A percentile compares a stretch with the other conserved stretches of the same genome.
These are phyloP conservation scores for Fusarium napiforme DNA, from an alignment of 2,329 filamentous ascomycete genomes.

Conservation along the genomic window DNA sequence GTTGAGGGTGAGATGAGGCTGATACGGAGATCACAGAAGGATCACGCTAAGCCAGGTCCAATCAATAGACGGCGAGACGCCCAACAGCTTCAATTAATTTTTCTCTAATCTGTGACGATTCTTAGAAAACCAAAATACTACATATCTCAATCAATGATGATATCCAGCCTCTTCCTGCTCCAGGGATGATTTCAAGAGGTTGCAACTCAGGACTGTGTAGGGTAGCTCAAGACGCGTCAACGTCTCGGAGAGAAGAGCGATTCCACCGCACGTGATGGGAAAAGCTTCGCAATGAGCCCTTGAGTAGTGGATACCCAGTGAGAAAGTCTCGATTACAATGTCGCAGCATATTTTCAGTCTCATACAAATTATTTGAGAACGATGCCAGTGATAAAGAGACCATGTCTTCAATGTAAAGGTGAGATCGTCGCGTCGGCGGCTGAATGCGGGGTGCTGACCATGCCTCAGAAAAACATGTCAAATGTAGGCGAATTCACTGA, in stretches of 20 bases:
- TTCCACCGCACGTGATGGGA: slow-evolving; percentile 26
- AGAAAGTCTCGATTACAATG: slow-evolving; percentile 7
- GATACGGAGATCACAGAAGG: background rate
- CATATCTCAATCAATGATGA: fast-evolving
- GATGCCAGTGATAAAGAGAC: slow-evolving; percentile 50
- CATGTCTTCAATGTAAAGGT: slow-evolving; percentile 53
- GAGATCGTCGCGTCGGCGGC: background rate
- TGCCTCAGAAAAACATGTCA: slow-evolving; percentile 49
- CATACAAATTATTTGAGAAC: background rate
- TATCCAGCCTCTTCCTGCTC: fast-evolving
- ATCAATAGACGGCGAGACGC: fast-evolving
- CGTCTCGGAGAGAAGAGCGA: slow-evolving; percentile 39
- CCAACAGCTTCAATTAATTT: too few species aligned
- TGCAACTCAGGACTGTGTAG: background rate
- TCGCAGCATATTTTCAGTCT: background rate
- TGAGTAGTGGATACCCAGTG: slow-evolving; percentile 20
- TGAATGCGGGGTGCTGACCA: slow-evolving; percentile 23
- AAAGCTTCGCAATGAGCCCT: slow-evolving; percentile 6
- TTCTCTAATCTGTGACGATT: fast-evolving
- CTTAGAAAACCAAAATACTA: fast-evolving
- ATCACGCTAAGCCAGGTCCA: background rate
- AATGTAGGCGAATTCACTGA: slow-evolving; percentile 40
- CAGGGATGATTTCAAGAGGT: fast-evolving
- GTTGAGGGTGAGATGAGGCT: background rate
- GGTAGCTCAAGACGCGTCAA: background rate